Percentiles rank a stretch among this genome's conserved stretches.
Conservation (phyloP, 1,284 basidiomycete genomes). For the Apiotrichum siamense region DNA sequence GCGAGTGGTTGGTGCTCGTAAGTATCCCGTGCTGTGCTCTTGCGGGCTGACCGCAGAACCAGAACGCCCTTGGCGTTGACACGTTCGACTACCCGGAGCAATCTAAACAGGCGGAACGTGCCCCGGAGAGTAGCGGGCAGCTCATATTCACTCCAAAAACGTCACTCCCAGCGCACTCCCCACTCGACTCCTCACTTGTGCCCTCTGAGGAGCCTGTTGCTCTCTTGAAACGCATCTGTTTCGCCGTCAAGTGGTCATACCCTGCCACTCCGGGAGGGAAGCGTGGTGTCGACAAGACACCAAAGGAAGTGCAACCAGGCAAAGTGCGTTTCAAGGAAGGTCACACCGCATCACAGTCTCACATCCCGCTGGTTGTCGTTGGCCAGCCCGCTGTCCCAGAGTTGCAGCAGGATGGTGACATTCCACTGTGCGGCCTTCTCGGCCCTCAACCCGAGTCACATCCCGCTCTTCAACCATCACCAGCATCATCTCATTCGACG, state of each 20-base stretch:
- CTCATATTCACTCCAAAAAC: not conserved
- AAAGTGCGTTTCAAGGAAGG: no score
- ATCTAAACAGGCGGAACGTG: no score
- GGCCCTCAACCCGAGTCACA: not conserved
- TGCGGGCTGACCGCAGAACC: slow-evolving; percentile 8
- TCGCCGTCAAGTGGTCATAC: slow-evolving; percentile 1
- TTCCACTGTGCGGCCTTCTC: not conserved
- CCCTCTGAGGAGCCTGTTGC: slow-evolving; percentile 3
- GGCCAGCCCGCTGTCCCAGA: no score
- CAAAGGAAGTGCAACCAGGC: no score
- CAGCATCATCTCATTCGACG: no score
- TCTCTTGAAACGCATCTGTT: not conserved
- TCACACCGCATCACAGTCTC: no score
- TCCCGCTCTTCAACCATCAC: not conserved
- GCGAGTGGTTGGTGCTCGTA: not conserved
- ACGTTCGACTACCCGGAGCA: not conserved
- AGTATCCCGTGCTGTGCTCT: not conserved
- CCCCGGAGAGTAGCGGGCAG: not conserved
- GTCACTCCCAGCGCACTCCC: not conserved
- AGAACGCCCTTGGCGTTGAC: not conserved
- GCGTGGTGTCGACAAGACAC: no score
- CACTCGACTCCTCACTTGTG: not conserved
- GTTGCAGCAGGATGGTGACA: no score
- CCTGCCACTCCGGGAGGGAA: not conserved
- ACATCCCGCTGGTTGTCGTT: no score